phyloP scores from a whole-genome alignment of 495 filamentous ascomycete species.

The Haplographium delicatum region DNA sequence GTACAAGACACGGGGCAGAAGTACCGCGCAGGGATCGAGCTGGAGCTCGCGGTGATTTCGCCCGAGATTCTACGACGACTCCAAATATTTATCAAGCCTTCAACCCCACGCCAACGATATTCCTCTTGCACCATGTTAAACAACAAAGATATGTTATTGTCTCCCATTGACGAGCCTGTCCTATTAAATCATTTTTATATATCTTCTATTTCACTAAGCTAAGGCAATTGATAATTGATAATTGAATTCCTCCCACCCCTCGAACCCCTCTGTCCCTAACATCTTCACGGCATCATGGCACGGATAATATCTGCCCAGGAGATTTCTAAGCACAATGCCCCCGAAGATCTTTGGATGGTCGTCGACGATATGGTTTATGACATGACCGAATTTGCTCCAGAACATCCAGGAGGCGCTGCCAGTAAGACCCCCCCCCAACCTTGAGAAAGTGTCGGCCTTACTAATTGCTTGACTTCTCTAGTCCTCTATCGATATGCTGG shows the following conservation, averaged over 20 bases:
- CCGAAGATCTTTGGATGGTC: conserved; percentile 70
- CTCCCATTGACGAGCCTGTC: too few relatives aligned
- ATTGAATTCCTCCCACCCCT: not conserved
- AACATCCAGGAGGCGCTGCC: conserved; percentile 57
- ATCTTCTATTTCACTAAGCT: too few relatives aligned
- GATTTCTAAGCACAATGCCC: conserved; percentile 54
- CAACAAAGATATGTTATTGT: too few relatives aligned
- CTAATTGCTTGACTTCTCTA: conserved; percentile 19
- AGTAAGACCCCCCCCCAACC: conserved; percentile 30
- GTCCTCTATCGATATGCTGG: conserved; percentile 69
- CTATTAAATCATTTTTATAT: too few relatives aligned
- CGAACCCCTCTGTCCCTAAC: too few relatives aligned
- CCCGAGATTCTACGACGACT: too few relatives aligned
- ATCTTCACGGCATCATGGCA: conserved; percentile 10
- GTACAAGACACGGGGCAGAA: too few relatives aligned
- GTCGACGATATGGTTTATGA: conserved; percentile 73
- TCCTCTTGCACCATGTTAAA: too few relatives aligned
- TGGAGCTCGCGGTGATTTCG: too few relatives aligned
- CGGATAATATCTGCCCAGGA: conserved; percentile 23
- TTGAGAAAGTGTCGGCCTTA: not conserved
- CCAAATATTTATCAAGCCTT: not conserved
- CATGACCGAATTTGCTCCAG: conserved; percentile 57
- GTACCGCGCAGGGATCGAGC: too few relatives aligned
- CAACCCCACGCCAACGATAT: not conserved
- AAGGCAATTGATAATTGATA: too few relatives aligned